Conservation (phyloP, 1,284 basidiomycete species). For the Cryptococcus floricola region DNA sequence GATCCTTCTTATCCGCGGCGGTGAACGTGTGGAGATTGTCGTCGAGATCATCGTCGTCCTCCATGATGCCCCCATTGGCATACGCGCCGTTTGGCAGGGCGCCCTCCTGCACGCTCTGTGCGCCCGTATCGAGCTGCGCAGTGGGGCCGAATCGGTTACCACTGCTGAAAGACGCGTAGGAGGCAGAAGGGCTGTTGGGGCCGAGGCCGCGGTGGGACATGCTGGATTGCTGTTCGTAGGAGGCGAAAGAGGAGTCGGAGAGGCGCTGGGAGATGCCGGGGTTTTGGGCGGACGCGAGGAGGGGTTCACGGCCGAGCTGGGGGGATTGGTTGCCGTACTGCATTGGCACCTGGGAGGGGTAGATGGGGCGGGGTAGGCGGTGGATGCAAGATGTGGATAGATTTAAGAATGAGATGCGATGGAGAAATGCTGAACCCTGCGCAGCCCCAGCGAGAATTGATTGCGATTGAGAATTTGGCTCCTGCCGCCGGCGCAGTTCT, state of each 20-base stretch:
- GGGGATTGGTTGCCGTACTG: slow-evolving; percentile 17
- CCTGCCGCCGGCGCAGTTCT: no score
- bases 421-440: background rate
- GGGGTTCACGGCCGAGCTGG: slow-evolving; percentile 28
- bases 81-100: background rate
- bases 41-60: slow-evolving; percentile 49
- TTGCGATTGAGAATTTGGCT: no score
- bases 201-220: slow-evolving; percentile 13
- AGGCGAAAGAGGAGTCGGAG: slow-evolving; percentile 33
- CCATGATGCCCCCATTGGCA: background rate
- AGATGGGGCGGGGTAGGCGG: background rate
- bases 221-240: slow-evolving; percentile 22
- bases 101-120: no score
- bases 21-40: slow-evolving; percentile 59
- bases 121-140: slow-evolving; percentile 13
- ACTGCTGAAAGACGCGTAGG: slow-evolving; percentile 16
- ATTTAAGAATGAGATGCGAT: background rate
- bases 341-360: background rate
- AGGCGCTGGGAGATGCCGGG: slow-evolving; percentile 33
- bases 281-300: slow-evolving; percentile 30
- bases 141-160: slow-evolving; percentile 23
- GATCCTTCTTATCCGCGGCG: slow-evolving; percentile 30
- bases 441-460: no score
- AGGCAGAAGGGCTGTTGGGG: slow-evolving; percentile 1
- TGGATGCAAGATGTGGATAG: background rate